Base-by-base conservation (phyloP, 495 filamentous ascomycete genomes). In the Aspergillus carlsbadensis region DNA sequence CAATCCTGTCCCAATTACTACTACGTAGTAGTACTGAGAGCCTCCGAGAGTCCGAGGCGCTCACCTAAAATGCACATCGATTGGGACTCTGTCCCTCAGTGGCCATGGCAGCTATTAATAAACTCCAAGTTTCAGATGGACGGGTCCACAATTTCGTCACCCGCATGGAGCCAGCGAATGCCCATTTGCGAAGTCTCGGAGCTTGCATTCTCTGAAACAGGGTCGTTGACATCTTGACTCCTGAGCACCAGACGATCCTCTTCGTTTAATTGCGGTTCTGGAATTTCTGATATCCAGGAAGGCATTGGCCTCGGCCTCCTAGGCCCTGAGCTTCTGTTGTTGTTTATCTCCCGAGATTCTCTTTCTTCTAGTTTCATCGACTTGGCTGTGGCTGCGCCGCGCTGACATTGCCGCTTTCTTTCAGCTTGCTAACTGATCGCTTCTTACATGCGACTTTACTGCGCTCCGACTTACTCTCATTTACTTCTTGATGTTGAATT, bases 131-230 rank as follows among this genome's bases (percentile, higher is more conserved):
- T 40, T 48, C 14, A 56, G 36, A 31, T 35, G 36, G n/a, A 40
- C 13, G 20, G 22, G n/a, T 10, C 26, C 17, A 47, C 29, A 46
- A 55, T 39, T 21, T 37, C 10, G n/a, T n/a, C n/a, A n/a, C n/a
- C n/a, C 6, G 40, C 10, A 14, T 10, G 40, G 6, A n/a, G 7
- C 18, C 18, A 35, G 35, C 53, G 48, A 56, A 46, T 17, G 35
- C 44, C 10, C 21, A 44, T 36, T 40, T 42, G 53, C 49, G 45
- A 49, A 24, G 18, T 22, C 10, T 34, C 46, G 14, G 44, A 40
- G 43, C 34, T 56, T 48, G 20, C 43, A 39, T 56, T 36, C 22
- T 31, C 46, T 56, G 60, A 62, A 62, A 62, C 59, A 51, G 46
- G 55, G 50, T 55, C 55, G 51, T 58, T 58, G 35, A 59, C 54